A percentile compares a stretch with the other conserved stretches of the same genome.
Evolutionary conservation across 2,329 filamentous ascomycete genomes (phyloP).

Genomic region (Atkinsonella texensis): DNA sequence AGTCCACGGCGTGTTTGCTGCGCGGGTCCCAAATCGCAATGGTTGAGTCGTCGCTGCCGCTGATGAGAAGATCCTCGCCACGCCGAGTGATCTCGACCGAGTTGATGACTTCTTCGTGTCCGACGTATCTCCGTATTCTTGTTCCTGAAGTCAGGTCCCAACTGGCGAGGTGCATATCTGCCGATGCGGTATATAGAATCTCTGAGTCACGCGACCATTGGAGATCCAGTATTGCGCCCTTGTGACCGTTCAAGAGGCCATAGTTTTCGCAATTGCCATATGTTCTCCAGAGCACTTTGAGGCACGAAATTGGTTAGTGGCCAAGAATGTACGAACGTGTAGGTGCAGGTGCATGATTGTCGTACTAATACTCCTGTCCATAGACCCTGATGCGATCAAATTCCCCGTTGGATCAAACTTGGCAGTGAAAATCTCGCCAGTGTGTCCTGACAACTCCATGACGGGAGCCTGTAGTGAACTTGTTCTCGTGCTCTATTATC

Average conservation of each 20-base stretch:
- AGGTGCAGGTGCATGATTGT: neutral
- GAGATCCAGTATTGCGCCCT: conserved; percentile 79
- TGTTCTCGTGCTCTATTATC: conserved; percentile 57
- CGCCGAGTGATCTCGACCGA: conserved; percentile 76
- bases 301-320: neutral
- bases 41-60: conserved; percentile 84
- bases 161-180: conserved; percentile 84
- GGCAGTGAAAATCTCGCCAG: conserved; percentile 82
- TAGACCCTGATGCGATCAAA: conserved; percentile 84
- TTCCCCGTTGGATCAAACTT: conserved; percentile 84
- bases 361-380: conserved; percentile 84
- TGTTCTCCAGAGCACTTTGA: conserved; percentile 78
- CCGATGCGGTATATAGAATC: conserved; percentile 82
- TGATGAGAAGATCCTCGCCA: conserved; percentile 82
- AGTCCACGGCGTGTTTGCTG: conserved; percentile 76
- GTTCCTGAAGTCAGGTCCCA: conserved; percentile 93
- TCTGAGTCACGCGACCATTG: conserved; percentile 95
- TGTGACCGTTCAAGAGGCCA: conserved; percentile 76
- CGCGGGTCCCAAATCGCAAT: conserved; percentile 95
- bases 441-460: conserved; percentile 78
- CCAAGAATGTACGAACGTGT: neutral
- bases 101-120: conserved; percentile 95
- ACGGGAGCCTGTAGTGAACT: conserved; percentile 79
- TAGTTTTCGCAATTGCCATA: conserved; percentile 94
- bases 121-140: conserved; percentile 80